These are phyloP conservation scores for Pelargonium myrrhifolium DNA, from an alignment of 441 rosid genomes.

Conservation along the genomic window DNA sequence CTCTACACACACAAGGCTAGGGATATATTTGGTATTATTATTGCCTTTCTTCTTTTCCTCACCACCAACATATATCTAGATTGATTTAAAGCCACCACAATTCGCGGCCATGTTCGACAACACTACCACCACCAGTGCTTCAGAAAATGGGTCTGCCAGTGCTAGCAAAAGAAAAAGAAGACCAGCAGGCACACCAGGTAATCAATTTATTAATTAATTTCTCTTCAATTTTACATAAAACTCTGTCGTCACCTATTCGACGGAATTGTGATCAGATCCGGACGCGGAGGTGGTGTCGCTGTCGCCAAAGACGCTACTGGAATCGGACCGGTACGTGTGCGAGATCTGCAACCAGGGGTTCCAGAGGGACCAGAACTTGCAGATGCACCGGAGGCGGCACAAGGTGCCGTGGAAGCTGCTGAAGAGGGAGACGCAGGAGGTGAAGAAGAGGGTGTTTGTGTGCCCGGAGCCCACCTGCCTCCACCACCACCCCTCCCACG, in stretches of 20 bases:
- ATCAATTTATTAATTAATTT: no score
- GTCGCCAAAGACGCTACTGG: conserved; percentile 69
- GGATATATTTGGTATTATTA: neutral
- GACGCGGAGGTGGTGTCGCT: conserved; percentile 89
- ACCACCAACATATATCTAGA: conserved; percentile 21
- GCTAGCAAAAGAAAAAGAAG: conserved; percentile 61
- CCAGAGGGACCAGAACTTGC: conserved; percentile 91
- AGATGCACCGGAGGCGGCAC: conserved; percentile 86
- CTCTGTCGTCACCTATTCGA: no score
- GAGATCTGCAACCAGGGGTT: conserved; percentile 97
- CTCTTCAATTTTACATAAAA: no score
- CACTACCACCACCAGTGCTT: conserved; percentile 40
- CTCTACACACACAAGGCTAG: conserved; percentile 16
- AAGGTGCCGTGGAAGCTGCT: conserved; percentile 94
- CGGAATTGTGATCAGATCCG: no score
- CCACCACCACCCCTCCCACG: conserved; percentile 88
- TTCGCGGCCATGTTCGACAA: conserved; percentile 34
- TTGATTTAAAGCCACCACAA: conserved; percentile 12
- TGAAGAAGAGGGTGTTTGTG: conserved; percentile 76
- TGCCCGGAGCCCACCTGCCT: conserved; percentile 87
- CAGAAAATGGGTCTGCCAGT: conserved; percentile 43
- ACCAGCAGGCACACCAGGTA: conserved; percentile 97
- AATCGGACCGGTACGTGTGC: conserved; percentile 76
- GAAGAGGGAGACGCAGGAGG: conserved; percentile 66
- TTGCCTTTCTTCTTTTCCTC: conserved; percentile 25